Evolutionary conservation across 2,329 filamentous ascomycete genomes (phyloP), one percentile per base, ranked within the genome.

Genomic region (Aspergillus luchuensis): DNA sequence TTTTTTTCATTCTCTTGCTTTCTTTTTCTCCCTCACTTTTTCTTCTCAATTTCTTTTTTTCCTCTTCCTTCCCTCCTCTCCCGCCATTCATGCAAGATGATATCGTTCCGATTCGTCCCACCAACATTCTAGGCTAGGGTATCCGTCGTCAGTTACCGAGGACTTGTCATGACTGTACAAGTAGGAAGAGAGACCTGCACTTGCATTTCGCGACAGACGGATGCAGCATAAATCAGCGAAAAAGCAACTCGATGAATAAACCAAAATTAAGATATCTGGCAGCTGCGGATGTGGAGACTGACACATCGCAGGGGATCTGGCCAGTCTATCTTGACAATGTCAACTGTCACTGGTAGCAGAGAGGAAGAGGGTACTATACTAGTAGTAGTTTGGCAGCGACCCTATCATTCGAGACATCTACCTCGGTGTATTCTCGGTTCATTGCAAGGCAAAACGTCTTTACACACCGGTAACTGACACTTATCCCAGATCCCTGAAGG

Each of bases 391-490:
- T 41, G 52, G 4, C 28, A 23, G 47, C 47, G 13, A 43, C 17
- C n/a, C 28, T 47, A 30, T 49, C 28, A 36, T 38, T 39, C 28
- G 11, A 36, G 41, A 6, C 21, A 41, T 17, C 33, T 53, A n/a
- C 36, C 19, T 53, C 53, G 53, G 53, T n/a, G 53, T 45, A 56
- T 56, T 56, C 21, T 47, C 39, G 53, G 53, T 15, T 47, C 53
- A 25, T 56, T 15, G 30, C n/a, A 13, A 19, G 39, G 2, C 53
- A 33, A 39, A 43, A 28, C 15, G 47, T 36, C 33, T 36, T 13
- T 36, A 45, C 23, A n/a, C 25, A 45, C 53, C 25, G 23, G 53
- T 15, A 23, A 56, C 13, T 47, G 53, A 56, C 53, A 23, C 39
- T 6, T 23, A 5, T 50, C 6, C 8, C n/a, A 11, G 23, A 30